Evolutionary conservation across 305 asterid genomes (phyloP).

Genomic region (Lippia alba): DNA sequence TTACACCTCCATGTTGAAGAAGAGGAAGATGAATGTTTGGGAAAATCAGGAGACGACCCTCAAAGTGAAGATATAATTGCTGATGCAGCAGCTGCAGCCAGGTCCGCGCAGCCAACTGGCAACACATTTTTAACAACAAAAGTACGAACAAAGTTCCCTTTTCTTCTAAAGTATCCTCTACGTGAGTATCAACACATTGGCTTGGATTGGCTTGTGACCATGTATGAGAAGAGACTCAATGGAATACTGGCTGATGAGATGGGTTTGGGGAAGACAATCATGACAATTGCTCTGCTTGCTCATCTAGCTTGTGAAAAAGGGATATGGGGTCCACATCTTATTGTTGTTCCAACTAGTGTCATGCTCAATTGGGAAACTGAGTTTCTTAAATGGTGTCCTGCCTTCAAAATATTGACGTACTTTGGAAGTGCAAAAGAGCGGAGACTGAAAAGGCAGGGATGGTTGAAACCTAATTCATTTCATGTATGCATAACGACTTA

Average conservation of each 20-base stretch:
- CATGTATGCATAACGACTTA: slow-evolving; percentile 98
- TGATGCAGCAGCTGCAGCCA: slow-evolving; percentile 99
- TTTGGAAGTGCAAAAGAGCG: slow-evolving; percentile 99
- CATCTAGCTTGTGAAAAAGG: slow-evolving; percentile 97
- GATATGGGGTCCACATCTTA: slow-evolving; percentile 99
- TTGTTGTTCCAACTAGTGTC: slow-evolving; percentile 99
- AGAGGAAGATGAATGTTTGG: slow-evolving; percentile 54
- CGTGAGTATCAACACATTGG: slow-evolving; percentile 99
- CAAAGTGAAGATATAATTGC: slow-evolving; percentile 80
- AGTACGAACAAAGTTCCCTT: slow-evolving; percentile 97
- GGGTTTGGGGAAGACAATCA: slow-evolving; percentile 99
- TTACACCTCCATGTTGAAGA: slow-evolving; percentile 48
- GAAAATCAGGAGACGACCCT: slow-evolving; percentile 62
- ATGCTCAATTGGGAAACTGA: slow-evolving; percentile 99
- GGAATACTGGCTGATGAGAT: slow-evolving; percentile 99
- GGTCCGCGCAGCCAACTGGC: slow-evolving; percentile 99
- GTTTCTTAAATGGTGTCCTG: slow-evolving; percentile 99
- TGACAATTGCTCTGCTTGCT: slow-evolving; percentile 99
- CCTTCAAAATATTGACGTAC: slow-evolving; percentile 97
- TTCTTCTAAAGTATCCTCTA: slow-evolving; percentile 92
- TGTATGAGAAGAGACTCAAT: slow-evolving; percentile 98
- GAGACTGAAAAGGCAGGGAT: slow-evolving; percentile 92
- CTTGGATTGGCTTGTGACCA: slow-evolving; percentile 99
- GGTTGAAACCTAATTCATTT: slow-evolving; percentile 95
- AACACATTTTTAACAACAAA: slow-evolving; percentile 93